A percentile compares a stretch with the other conserved stretches of the same genome.
These are phyloP conservation scores for sunflower (Helianthus annuus) DNA, from an alignment of 129 eudicot genomes.

Conservation along the genomic window HanXRQr2.0-SUNRISE NC_035436.2:190123059-190123558, in stretches of 20 bases:
- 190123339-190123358: conserved; percentile 17
- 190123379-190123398: conserved; percentile 54
- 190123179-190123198: conserved; percentile 52
- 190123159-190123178: conserved; percentile 36
- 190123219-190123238: conserved; percentile 53
- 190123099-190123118: conserved; percentile 38
- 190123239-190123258: conserved; percentile 52
- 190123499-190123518: no score
- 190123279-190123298: conserved; percentile 33
- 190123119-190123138: conserved; percentile 37
- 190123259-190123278: conserved; percentile 54
- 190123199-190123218: conserved; percentile 33
- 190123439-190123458: conserved; percentile 52
- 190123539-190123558: no score
- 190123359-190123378: conserved; percentile 41
- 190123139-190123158: conserved; percentile 45
- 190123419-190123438: conserved; percentile 12
- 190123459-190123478: conserved; percentile 28
- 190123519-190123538: not conserved
- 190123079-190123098: not conserved
- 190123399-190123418: conserved; percentile 44
- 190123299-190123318: not conserved
- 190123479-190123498: conserved; percentile 10
- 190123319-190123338: conserved; percentile 33
- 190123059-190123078: not conserved